Percentiles rank a stretch among this genome's conserved stretches.
Conservation (phyloP, 805 yeast species). For the Ogataea populi-albae region DNA sequence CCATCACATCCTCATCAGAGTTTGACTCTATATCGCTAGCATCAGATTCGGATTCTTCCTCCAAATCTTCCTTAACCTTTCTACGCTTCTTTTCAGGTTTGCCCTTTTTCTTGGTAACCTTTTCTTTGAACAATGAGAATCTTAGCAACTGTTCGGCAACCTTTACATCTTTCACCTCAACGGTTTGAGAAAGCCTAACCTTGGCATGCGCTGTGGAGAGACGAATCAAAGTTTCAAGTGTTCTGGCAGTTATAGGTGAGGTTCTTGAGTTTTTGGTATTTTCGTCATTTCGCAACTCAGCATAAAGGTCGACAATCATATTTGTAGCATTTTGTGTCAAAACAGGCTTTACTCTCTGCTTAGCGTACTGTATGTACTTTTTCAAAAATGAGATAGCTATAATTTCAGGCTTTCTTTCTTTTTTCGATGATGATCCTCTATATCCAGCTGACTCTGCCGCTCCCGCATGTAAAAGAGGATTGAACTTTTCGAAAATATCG, state of each 20-base stretch:
- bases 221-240: conserved; percentile 92
- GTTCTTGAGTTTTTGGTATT: conserved; percentile 64
- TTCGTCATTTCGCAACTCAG: conserved; percentile 76
- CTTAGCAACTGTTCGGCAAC: conserved; percentile 84
- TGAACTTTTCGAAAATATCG: conserved; percentile 80
- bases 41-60: conserved; percentile 11
- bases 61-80: conserved; percentile 13
- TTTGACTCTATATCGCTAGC: conserved; percentile 25
- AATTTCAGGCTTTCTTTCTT: conserved; percentile 41
- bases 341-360: conserved; percentile 79
- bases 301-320: conserved; percentile 74
- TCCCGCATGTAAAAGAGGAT: conserved; percentile 80
- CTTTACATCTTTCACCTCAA: conserved; percentile 74
- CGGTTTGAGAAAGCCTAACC: conserved; percentile 75
- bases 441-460: conserved; percentile 41
- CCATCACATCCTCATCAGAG: conserved; percentile 20
- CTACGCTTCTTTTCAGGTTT: conserved; percentile 37
- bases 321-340: conserved; percentile 75
- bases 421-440: conserved; percentile 24
- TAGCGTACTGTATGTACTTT: conserved; percentile 92
- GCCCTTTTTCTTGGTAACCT: conserved; percentile 35
- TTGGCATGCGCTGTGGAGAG: conserved; percentile 95
- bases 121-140: conserved; percentile 80
- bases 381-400: conserved; percentile 82
- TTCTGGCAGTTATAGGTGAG: conserved; percentile 97